Evolutionary conservation across 164 flowering plant genomes (phyloP).

Genomic region (Dillenia suffruticosa): DNA sequence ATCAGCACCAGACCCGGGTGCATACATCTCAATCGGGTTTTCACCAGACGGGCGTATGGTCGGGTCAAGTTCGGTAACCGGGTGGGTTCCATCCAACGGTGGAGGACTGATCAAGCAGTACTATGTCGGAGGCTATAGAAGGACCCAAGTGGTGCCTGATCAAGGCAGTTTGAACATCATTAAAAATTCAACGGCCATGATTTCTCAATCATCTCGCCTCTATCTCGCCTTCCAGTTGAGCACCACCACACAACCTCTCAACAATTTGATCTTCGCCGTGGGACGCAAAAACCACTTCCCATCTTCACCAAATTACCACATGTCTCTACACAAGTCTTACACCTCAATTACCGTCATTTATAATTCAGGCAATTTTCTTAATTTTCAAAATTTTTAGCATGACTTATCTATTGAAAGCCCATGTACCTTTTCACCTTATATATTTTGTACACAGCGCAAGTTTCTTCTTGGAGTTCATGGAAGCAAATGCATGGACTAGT

Average conservation of each 20-base stretch:
- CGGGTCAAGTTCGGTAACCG: slow-evolving; percentile 7
- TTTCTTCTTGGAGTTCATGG: too few species aligned
- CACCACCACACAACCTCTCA: slow-evolving; percentile 12
- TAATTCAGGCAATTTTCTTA: slow-evolving; percentile 24
- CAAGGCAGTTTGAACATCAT: slow-evolving; percentile 22
- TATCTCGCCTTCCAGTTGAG: slow-evolving; percentile 43
- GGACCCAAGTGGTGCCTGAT: slow-evolving; percentile 20
- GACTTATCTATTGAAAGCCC: not conserved
- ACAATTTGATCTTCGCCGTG: slow-evolving; percentile 24
- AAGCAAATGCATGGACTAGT: slow-evolving; percentile 56
- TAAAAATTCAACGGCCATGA: slow-evolving; percentile 11
- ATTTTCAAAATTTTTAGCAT: not conserved
- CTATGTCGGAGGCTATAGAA: slow-evolving; percentile 22
- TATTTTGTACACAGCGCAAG: not conserved
- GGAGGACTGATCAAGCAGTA: slow-evolving; percentile 17
- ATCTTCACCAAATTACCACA: slow-evolving; percentile 7
- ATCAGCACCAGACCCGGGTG: slow-evolving; percentile 6
- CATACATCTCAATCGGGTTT: slow-evolving; percentile 26
- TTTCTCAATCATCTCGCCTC: slow-evolving; percentile 15
- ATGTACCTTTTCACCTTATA: not conserved
- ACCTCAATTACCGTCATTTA: slow-evolving; percentile 27
- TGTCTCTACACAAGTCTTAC: slow-evolving; percentile 24
- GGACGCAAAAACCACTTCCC: slow-evolving; percentile 32
- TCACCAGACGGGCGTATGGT: slow-evolving; percentile 22
- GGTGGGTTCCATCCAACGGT: slow-evolving; percentile 15